Percentiles rank a stretch among this genome's conserved stretches.
Conservation (phyloP, 768 basidiomycete species). For the Porphyrellus cyaneotinctus region DNA sequence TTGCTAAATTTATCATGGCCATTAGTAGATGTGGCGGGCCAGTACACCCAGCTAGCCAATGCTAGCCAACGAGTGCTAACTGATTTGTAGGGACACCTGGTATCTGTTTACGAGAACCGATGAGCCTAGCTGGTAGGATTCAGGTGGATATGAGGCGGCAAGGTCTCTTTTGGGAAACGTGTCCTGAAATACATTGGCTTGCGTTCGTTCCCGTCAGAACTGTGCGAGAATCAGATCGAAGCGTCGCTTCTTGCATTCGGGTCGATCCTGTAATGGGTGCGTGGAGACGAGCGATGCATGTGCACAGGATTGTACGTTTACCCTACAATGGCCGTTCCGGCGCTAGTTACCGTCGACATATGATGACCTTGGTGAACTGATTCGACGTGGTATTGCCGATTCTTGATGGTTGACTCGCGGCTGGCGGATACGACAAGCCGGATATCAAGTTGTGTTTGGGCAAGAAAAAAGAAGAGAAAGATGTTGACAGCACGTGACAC, state of each 20-base stretch:
- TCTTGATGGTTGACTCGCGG: no score
- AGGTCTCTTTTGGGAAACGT: not conserved
- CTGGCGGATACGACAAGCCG: no score
- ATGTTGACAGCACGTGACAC: no score
- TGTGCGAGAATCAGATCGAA: not conserved
- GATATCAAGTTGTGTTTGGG: no score
- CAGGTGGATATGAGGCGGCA: not conserved
- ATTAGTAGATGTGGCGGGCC: not conserved
- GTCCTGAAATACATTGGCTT: not conserved
- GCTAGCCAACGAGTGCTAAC: not conserved
- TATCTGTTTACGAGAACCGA: not conserved
- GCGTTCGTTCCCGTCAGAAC: not conserved
- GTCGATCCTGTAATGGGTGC: not conserved
- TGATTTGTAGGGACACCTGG: not conserved
- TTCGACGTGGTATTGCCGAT: no score
- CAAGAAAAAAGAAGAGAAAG: no score
- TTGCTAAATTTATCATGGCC: constrained; percentile 1
- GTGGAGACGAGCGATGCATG: no score
- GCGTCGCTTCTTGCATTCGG: not conserved
- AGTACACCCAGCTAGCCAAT: not conserved
- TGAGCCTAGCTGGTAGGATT: not conserved
- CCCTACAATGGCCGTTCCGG: no score
- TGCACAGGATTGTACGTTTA: no score
- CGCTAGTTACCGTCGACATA: no score
- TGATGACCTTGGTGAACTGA: no score